A percentile compares a stretch with the other conserved stretches of the same genome.
Conservation (phyloP, 345 rosid species). For the Corchorus olitorius region DNA sequence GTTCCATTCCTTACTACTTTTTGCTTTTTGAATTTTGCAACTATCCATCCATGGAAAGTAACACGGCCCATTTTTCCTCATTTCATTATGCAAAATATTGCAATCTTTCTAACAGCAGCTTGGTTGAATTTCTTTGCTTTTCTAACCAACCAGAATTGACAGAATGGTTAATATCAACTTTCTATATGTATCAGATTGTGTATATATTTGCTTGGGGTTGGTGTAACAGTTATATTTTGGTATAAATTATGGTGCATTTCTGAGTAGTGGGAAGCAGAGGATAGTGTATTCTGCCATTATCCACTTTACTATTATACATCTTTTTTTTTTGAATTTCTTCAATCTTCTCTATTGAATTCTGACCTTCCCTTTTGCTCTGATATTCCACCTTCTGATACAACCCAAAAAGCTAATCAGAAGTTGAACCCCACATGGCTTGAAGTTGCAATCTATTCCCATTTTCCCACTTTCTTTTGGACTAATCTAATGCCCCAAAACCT, state of each 20-base stretch:
- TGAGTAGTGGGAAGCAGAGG: constrained; percentile 34
- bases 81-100: constrained; percentile 1
- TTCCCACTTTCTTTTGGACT: constrained; percentile 23
- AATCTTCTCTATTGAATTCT: constrained; percentile 16
- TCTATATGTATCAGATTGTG: neutral
- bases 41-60: neutral
- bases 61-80: neutral
- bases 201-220: neutral
- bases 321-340: constrained; percentile 12
- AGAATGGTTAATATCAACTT: neutral
- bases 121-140: neutral
- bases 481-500: constrained; percentile 12
- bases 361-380: constrained; percentile 25
- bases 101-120: neutral
- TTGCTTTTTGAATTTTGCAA: constrained; percentile 2
- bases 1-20: neutral
- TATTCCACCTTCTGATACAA: constrained; percentile 16
- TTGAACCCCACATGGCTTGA: constrained; percentile 42
- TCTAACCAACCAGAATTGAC: constrained; percentile 7
- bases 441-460: constrained; percentile 27
- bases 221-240: neutral
- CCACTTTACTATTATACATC: neutral
- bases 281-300: constrained; percentile 21
- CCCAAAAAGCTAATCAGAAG: constrained; percentile 18
- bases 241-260: neutral